Percentiles rank a stretch among this genome's conserved stretches.
Evolutionary conservation across 352 stramenopile genomes (phyloP).

Genomic region (Phytophthora kernoviae): DNA sequence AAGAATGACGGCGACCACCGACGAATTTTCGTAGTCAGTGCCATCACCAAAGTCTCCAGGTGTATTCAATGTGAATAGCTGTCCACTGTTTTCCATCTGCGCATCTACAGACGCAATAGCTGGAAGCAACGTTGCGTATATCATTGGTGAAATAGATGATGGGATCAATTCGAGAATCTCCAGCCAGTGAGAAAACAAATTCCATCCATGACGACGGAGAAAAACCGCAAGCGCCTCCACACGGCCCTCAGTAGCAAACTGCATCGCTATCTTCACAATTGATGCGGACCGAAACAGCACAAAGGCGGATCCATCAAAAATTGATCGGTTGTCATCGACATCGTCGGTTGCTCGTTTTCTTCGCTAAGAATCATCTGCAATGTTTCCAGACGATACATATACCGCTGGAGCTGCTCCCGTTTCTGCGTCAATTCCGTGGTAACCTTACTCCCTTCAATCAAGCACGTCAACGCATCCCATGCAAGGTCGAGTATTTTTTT

Average conservation of each 20-base stretch:
- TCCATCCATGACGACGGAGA: constrained; percentile 55
- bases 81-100: constrained; percentile 25
- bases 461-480: constrained; percentile 27
- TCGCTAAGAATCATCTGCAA: constrained; percentile 40
- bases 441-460: constrained; percentile 13
- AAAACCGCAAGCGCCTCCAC: constrained; percentile 48
- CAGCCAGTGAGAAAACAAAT: constrained; percentile 52
- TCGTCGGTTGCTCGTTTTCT: constrained; percentile 25
- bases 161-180: constrained; percentile 56
- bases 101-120: constrained; percentile 25
- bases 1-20: constrained; percentile 30
- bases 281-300: constrained; percentile 31
- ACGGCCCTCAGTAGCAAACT: constrained; percentile 58
- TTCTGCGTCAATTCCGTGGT: constrained; percentile 15
- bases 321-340: constrained; percentile 26
- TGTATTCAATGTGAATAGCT: constrained; percentile 51
- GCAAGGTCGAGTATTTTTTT: constrained; percentile 61
- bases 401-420: constrained; percentile 36
- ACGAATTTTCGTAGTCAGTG: constrained; percentile 9
- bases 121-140: constrained; percentile 57
- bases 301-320: constrained; percentile 49
- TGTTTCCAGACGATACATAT: constrained; percentile 55
- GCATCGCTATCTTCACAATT: constrained; percentile 42
- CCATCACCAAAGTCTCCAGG: not conserved
- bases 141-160: constrained; percentile 35